A percentile compares a stretch with the other conserved stretches of the same genome.
Conservation (phyloP, 1,284 basidiomycete genomes). For the Moesziomyces sp. region DNA sequence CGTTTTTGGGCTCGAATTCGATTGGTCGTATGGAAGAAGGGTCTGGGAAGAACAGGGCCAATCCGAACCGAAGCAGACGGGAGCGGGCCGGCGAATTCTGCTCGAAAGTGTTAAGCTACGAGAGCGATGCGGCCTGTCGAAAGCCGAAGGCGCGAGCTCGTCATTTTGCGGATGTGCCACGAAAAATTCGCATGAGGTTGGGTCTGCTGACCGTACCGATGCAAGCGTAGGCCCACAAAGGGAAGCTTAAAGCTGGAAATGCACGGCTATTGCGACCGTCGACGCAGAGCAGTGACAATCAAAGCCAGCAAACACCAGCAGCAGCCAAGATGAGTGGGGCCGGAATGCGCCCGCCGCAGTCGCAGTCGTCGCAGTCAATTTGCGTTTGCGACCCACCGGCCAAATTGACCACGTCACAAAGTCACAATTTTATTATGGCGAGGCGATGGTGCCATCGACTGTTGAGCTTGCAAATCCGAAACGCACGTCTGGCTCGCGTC, state of each 20-base stretch:
- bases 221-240: too few species aligned
- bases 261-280: too few species aligned
- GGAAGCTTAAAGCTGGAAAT: too few species aligned
- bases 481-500: neutral
- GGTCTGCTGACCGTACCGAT: conserved; percentile 5
- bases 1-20: neutral
- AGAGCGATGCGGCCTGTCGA: too few species aligned
- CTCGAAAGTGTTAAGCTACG: too few species aligned
- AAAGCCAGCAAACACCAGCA: neutral
- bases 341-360: too few species aligned
- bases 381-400: neutral
- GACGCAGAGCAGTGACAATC: neutral
- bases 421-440: too few species aligned
- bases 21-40: neutral
- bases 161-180: neutral
- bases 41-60: too few species aligned
- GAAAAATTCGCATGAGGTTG: too few species aligned
- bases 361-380: too few species aligned
- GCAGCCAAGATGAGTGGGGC: neutral
- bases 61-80: too few species aligned
- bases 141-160: conserved; percentile 2
- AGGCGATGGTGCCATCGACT: conserved; percentile 21
- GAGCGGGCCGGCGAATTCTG: too few species aligned
- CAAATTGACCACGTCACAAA: neutral
- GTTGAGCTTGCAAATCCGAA: conserved; percentile 17